Conservation (phyloP, 129 eudicot species). For the Flaveria bidentis region DNA sequence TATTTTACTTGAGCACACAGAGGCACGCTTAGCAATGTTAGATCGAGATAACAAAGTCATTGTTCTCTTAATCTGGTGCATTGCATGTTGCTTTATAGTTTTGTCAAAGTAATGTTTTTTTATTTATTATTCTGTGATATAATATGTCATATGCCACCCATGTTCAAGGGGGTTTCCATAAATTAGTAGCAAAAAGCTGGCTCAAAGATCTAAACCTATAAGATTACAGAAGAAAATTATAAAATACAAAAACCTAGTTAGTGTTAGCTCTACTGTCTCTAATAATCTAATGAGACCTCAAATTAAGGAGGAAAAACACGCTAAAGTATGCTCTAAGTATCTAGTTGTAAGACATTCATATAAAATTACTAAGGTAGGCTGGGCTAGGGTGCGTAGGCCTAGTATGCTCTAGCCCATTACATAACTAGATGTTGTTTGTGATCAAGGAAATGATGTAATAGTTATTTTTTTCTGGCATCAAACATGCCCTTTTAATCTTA, state of each 20-base stretch:
- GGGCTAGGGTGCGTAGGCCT: not conserved
- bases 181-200: conserved; percentile 28
- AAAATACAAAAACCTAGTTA: conserved; percentile 19
- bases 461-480: no score
- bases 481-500: no score
- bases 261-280: conserved; percentile 28
- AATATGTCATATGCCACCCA: conserved; percentile 41
- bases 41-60: conserved; percentile 40
- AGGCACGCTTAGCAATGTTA: conserved; percentile 52
- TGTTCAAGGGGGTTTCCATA: conserved; percentile 27
- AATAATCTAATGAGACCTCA: conserved; percentile 23
- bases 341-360: conserved; percentile 23
- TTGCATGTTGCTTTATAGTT: conserved; percentile 52
- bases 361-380: not conserved
- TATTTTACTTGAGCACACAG: conserved; percentile 21
- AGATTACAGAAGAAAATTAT: not conserved
- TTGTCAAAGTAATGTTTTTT: conserved; percentile 37
- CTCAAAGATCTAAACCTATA: conserved; percentile 30
- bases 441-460: not conserved
- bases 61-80: conserved; percentile 37
- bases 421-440: not conserved
- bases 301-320: conserved; percentile 30
- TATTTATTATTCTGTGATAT: conserved; percentile 3
- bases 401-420: not conserved
- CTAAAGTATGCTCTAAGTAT: conserved; percentile 40